Base-by-base conservation (phyloP, 2,329 filamentous ascomycete species). In the Diaporthe longicolla region DNA sequence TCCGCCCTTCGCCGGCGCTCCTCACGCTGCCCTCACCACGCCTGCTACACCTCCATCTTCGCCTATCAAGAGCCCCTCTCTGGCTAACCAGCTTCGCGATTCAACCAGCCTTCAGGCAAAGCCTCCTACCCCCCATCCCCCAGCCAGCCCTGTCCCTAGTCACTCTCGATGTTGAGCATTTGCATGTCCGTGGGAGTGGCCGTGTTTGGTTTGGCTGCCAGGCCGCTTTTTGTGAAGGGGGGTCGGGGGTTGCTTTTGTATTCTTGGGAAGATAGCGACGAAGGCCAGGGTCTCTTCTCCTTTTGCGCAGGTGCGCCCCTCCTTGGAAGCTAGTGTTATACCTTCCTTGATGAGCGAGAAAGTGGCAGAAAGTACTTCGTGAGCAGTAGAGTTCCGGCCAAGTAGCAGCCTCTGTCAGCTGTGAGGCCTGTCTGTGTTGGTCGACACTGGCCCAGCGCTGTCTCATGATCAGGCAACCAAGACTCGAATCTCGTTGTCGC, bases 21-120 rank as follows among this genome's bases (percentile, higher is more conserved):
- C 59, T 21, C 10, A 61, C 19, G 50, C 50, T 11, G 45, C 29
- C 32, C 37, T 40, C 9, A 21, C 15, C 32, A 9, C 2, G 11
- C 40, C 43, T 9, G 15, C 29, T 21, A 48, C 45, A 5, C 35
- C 24, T 50, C 26, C 55, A 13, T 29, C 43, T 1, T 15, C 43
- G 5, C 43, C 69, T 48, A 11, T 9, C 10, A 63, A 32, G n/a
- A 40, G 13, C 15, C 57, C 45, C 32, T 71, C 57, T 5, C 24
- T 54, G 32, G 45, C 55, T 1, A 55, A 61, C 2, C 43, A 57
- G n/a, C 55, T 71, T n/a, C 57, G 55, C 6, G 69, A 71, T 45
- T 45, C 69, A 10, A 11, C 55, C 4, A 57, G 69, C 6, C 15
- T 54, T 35, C 55, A 57, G 15, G 69, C 69, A 2, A 29, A 32